Evolutionary conservation across 2,329 filamentous ascomycete species (phyloP), one percentile per base, ranked within the genome.

Genomic region (Phialemoniopsis sp.): DNA sequence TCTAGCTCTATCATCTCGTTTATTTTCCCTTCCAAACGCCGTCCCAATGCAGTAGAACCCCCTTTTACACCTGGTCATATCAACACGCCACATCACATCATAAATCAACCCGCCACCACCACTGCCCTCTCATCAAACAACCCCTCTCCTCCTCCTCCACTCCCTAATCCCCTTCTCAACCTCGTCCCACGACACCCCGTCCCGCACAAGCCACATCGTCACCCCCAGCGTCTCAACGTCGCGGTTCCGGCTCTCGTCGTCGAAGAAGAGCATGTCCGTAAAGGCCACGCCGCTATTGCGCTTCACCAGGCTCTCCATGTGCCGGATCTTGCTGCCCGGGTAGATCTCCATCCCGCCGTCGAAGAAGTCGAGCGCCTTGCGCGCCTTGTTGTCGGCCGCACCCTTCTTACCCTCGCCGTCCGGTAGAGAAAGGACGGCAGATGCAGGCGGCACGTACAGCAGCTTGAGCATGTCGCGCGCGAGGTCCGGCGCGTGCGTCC

Each of bases 211-310:
- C 56, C 80, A 81, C 79, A 97, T 95, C 1, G 85, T 87, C 4
- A 95, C 85, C 0, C 90, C 90, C 36, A 96, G 54, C 18, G 57
- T 67, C 66, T 83, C 80, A 1, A 95, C 91, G 56, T 96, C 89
- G 42, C 79, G 72, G 56, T 97, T 97, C 44, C 91, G 68, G 38
- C 74, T 72, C 74, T 97, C 91, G 52, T 97, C 91, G 52, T 97
- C 91, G 50, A 97, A 97, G 62, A 97, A 97, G 28, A 97, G 60
- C 84, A 97, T 95, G 35, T 96, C 88, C 47, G 85, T 76, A 54
- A 80, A 95, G 6, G 69, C 66, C 13, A 85, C 89, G 21, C 21
- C 21, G 21, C 21, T 10, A 26, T 26, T 26, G 40, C 79, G 73
- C 57, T 82, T 77, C 9, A 85, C 77, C 50, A 97, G 69, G 5